Evolutionary conservation across 352 stramenopile genomes (phyloP).

Genomic region (Phytophthora macrochlamydospora): DNA sequence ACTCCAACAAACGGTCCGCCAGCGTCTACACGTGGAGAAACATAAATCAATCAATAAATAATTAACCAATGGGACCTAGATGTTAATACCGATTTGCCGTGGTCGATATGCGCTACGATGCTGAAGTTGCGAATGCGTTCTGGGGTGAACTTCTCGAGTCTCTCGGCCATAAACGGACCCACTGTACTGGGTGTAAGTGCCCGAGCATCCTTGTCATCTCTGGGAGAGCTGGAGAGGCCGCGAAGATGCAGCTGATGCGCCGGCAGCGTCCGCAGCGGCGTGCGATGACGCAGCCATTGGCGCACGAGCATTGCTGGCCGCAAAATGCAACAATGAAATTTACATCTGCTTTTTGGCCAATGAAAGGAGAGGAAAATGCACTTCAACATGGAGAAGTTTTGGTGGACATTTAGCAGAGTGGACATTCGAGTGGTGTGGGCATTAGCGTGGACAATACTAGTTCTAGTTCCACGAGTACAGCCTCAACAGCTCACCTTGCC

Average conservation of each 20-base stretch:
- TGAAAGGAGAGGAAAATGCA: not conserved
- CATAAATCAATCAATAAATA: not conserved
- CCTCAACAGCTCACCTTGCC: not conserved
- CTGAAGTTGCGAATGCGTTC: slow-evolving; percentile 91
- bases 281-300: slow-evolving; percentile 16
- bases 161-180: slow-evolving; percentile 62
- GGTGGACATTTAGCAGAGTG: no score
- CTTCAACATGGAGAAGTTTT: not conserved
- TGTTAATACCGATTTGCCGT: slow-evolving; percentile 83
- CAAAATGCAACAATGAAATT: not conserved
- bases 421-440: no score
- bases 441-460: no score
- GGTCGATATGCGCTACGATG: slow-evolving; percentile 92
- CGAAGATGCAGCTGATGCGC: slow-evolving; percentile 9
- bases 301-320: slow-evolving; percentile 21
- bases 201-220: slow-evolving; percentile 12
- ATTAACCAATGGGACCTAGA: not conserved
- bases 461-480: no score
- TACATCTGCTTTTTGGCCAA: no score
- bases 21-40: slow-evolving; percentile 60
- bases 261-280: slow-evolving; percentile 8
- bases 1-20: slow-evolving; percentile 90
- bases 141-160: slow-evolving; percentile 64
- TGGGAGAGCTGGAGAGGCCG: slow-evolving; percentile 11
- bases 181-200: slow-evolving; percentile 54